Evolutionary conservation across 1,284 basidiomycete genomes (phyloP), one percentile per base, ranked within the genome.

Genomic region (Rhodotorula sp.): DNA sequence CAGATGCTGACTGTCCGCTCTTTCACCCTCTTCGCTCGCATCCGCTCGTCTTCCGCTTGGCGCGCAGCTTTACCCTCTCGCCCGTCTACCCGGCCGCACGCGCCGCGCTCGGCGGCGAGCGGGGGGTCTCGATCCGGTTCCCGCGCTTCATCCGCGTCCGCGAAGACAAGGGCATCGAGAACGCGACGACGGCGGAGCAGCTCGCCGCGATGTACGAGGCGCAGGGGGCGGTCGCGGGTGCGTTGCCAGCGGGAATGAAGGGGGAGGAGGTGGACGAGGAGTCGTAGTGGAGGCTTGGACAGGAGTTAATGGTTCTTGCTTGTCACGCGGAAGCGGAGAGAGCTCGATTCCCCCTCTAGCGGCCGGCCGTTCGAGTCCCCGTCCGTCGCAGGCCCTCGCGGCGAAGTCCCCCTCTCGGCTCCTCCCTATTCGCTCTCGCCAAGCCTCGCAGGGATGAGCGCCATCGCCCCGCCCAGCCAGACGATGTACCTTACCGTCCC

Each of bases 81-180:
- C 94, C 94, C 0, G 88, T 94, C 22, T 97, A 94, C 39, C 84
- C 90, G 3, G 94, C 94, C 17, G 92, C 91, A 0, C 83, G 86
- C 59, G 88, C 89, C 7, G 80, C 89, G n/a, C 84, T 90, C 3
- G 88, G 88, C 29, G 83, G 84, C 8, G 84, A 85, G 72, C 85
- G 90, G 55, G 94, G 94, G 13, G 72, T 82, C 17, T 80, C 78
- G 29, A 67, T 83, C 27, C 78, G 82, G 13, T 83, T 83, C 70
- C 82, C 82, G 29, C 71, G 82, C 5, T 83, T 83, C 74, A 78
- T 83, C 61, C 78, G 75, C 37, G 61, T 76, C 7, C 70, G 77
- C 25, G 77, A 76, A 61, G 72, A 79, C 73, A 79, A 79, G 60
- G 68, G 56, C 5, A 71, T 76, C 51, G 78, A 78, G 66, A 71